phyloP scores from a whole-genome alignment of 768 basidiomycete species.

The Suillus luteus region DNA sequence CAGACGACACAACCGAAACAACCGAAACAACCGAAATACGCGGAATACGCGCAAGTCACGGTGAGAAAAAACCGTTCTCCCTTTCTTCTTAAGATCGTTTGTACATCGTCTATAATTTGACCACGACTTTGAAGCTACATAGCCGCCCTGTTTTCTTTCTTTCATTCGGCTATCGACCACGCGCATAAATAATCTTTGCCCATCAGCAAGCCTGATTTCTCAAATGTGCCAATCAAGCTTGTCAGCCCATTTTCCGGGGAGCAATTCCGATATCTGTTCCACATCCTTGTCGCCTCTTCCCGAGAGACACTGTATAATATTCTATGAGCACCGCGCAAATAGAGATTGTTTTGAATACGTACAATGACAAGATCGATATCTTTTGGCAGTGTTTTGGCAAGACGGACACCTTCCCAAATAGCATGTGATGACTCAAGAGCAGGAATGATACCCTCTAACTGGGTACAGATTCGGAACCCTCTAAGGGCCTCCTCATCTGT shows the following conservation, averaged over 20 bases:
- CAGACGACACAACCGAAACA: no score
- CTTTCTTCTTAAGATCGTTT: not conserved
- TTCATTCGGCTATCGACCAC: not conserved
- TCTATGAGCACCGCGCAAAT: not conserved
- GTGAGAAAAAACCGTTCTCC: no score
- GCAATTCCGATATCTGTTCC: slow-evolving; percentile 89
- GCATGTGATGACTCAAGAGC: slow-evolving; percentile 96
- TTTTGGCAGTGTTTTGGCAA: slow-evolving; percentile 83
- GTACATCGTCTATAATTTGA: slow-evolving; percentile 2
- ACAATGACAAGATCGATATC: slow-evolving; percentile 91
- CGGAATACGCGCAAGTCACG: no score
- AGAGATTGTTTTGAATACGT: slow-evolving; percentile 35
- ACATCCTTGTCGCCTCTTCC: slow-evolving; percentile 99
- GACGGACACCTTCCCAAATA: slow-evolving; percentile 86
- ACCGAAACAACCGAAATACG: no score
- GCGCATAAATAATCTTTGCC: not conserved
- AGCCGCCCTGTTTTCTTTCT: not conserved
- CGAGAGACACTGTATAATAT: slow-evolving; percentile 71
- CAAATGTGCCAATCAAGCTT: slow-evolving; percentile 88
- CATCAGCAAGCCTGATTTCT: slow-evolving; percentile 10
- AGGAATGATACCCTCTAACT: slow-evolving; percentile 96
- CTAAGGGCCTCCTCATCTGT: slow-evolving; percentile 93
- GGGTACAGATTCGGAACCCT: slow-evolving; percentile 89
- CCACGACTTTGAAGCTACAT: not conserved
- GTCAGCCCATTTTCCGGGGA: slow-evolving; percentile 94